A percentile compares a stretch with the other conserved stretches of the same genome.
Conservation (phyloP, 1,284 basidiomycete species). For the Boletus coffeatus region DNA sequence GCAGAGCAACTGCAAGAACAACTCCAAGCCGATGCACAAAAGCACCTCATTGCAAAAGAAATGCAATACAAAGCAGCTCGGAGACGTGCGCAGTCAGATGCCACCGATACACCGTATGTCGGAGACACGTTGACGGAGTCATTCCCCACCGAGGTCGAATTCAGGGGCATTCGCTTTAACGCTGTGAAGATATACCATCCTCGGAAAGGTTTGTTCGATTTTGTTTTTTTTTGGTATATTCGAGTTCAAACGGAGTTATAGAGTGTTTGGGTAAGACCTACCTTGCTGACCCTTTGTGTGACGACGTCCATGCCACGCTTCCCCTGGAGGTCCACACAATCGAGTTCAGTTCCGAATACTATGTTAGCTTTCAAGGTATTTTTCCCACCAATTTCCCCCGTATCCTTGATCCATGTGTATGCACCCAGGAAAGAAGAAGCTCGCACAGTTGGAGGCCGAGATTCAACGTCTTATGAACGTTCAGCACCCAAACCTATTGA, state of each 20-base stretch:
- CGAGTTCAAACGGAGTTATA: slow-evolving; percentile 21
- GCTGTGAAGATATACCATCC: slow-evolving; percentile 69
- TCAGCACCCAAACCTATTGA: slow-evolving; percentile 56
- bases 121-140: slow-evolving; percentile 55
- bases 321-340: slow-evolving; percentile 64
- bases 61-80: slow-evolving; percentile 48
- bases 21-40: slow-evolving; percentile 54
- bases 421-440: slow-evolving; percentile 50
- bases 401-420: background rate
- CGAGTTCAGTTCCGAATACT: slow-evolving; percentile 62
- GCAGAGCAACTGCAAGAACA: slow-evolving; percentile 57
- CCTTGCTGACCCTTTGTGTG: slow-evolving; percentile 66
- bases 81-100: slow-evolving; percentile 58
- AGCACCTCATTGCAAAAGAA: slow-evolving; percentile 48
- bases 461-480: slow-evolving; percentile 54
- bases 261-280: slow-evolving; percentile 61
- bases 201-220: slow-evolving; percentile 43
- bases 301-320: slow-evolving; percentile 48
- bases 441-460: slow-evolving; percentile 60
- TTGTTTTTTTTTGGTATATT: background rate
- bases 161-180: slow-evolving; percentile 53
- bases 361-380: slow-evolving; percentile 55
- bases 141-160: slow-evolving; percentile 51
- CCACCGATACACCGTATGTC: slow-evolving; percentile 52
- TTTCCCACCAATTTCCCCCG: background rate